Evolutionary conservation across 495 filamentous ascomycete genomes (phyloP).

Genomic region (Xylaria sp.): DNA sequence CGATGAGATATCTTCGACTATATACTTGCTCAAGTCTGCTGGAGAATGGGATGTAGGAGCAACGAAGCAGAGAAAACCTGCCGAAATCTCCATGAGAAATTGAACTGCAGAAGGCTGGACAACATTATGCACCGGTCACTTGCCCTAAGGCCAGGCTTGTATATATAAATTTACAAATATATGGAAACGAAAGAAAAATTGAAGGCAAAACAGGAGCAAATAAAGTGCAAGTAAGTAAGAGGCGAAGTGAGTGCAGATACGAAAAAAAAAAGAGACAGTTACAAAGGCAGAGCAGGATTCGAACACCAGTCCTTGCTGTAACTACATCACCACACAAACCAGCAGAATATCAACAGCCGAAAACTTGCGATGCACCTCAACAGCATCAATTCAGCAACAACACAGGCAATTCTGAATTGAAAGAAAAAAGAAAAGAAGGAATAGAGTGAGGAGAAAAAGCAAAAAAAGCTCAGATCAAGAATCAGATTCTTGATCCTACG

Average conservation of each 20-base stretch:
- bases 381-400: not conserved
- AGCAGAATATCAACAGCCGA: not conserved
- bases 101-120: too few species aligned
- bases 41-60: too few species aligned
- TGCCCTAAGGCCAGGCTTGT: too few species aligned
- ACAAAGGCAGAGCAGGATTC: not conserved
- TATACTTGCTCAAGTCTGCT: too few species aligned
- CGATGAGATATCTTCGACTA: too few species aligned
- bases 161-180: too few species aligned
- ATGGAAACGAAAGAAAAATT: too few species aligned
- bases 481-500: conserved; percentile 7
- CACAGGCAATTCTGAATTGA: not conserved
- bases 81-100: too few species aligned
- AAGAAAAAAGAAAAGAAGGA: not conserved
- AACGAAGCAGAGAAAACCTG: too few species aligned
- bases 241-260: not conserved
- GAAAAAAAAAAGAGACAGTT: not conserved
- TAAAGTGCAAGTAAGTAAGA: not conserved
- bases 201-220: too few species aligned
- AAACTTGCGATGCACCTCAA: not conserved
- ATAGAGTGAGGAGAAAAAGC: not conserved
- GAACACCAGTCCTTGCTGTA: not conserved
- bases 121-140: too few species aligned
- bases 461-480: conserved; percentile 6
- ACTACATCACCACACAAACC: not conserved